Evolutionary conservation across 148 eudicot genomes (phyloP).

Genomic region (Arbutus unedo): DNA sequence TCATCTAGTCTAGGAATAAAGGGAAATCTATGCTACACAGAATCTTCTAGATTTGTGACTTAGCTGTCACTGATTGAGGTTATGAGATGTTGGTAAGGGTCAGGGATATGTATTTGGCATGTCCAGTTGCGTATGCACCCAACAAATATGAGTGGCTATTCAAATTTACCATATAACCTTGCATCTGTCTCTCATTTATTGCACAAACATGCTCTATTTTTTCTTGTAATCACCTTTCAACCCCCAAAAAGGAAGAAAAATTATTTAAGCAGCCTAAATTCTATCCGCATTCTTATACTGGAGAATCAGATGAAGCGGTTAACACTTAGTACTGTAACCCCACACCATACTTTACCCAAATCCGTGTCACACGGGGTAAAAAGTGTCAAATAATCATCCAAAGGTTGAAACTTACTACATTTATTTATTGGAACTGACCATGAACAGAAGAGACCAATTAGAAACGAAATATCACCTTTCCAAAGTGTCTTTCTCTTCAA

Average conservation of each 20-base stretch:
- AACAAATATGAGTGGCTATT: not conserved
- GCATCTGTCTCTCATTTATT: not conserved
- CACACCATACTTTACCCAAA: not conserved
- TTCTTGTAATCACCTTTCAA: not conserved
- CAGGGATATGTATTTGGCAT: not conserved
- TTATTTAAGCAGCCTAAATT: not conserved
- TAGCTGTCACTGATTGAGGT: not conserved
- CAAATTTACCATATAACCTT: not conserved
- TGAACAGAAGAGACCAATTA: not conserved
- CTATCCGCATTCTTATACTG: not conserved
- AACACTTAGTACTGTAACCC: not conserved
- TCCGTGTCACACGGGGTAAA: not conserved
- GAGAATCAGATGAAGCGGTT: not conserved
- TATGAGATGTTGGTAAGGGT: not conserved
- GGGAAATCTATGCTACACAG: not conserved
- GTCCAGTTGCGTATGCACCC: not conserved
- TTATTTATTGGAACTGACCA: not conserved
- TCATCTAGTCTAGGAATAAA: not conserved
- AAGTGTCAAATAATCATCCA: not conserved
- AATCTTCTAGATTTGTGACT: not conserved
- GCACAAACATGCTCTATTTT: not conserved
- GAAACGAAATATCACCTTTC: constrained; percentile 45
- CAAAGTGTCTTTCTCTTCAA: constrained; percentile 59
- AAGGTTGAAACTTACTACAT: not conserved
- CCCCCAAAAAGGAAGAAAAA: not conserved